Evolutionary conservation across 73 alveolate species (phyloP), one percentile per base, ranked within the genome.

Genomic region (Diophrys appendiculata): DNA sequence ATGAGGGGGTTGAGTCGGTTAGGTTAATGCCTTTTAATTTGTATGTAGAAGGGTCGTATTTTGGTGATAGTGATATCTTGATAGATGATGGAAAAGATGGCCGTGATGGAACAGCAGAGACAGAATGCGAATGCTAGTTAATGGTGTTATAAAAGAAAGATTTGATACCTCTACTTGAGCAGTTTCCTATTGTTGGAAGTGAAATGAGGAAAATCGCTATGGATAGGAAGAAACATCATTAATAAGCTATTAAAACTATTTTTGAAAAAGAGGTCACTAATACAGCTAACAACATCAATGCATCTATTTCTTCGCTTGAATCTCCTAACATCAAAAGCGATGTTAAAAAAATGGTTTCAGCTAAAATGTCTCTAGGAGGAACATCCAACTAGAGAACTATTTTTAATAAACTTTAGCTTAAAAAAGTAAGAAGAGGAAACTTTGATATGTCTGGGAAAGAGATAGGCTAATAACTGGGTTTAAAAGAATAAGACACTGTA

Each of bases 21-120:
- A n/a, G n/a, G n/a, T n/a, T n/a, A n/a, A n/a, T n/a, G n/a, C 89
- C 86, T 0, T 32, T 65, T 29, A 69, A 93, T 52, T 78, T 69
- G 68, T 85, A 86, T 81, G 95, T 82, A 33, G 87, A 83, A 75
- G 96, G 98, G 25, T 77, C 94, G 23, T 93, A 93, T 76, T 93
- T 90, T 69, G 98, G 98, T 18, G 98, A 93, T 64, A 52, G 82
- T 1, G 98, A 92, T 54, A 74, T 92, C 60, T 18, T 43, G n/a
- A 11, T 43, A 43, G 18, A 18, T 43, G 75, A 67, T 25, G 75
- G 69, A 13, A 73, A 56, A 54, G 77, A 67, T 27, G 83, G 77
- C 1, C 25, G 89, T 22, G 83, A 72, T 32, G 78, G 78, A 1
- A 82, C 90, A 2, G 90, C 90, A 22, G 54, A 75, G 35, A 77